Conservation (phyloP, 2,329 filamentous ascomycete species). For the Diplocarpon mali region DNA sequence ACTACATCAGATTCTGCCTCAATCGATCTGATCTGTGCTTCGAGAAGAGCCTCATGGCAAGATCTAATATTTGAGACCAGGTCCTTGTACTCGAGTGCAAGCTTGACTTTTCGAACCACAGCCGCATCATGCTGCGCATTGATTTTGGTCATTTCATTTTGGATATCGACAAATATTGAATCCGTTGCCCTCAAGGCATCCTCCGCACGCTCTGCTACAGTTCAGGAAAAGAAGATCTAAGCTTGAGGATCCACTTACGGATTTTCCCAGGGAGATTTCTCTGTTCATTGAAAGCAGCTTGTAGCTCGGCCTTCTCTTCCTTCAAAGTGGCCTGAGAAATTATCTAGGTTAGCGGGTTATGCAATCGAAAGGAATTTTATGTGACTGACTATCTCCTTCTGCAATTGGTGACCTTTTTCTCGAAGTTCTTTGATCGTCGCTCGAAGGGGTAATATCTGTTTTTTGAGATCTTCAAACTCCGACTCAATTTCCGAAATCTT, state of each 20-base stretch:
- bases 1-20: constrained; percentile 77
- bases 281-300: constrained; percentile 54
- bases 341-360: neutral
- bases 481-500: constrained; percentile 30
- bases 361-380: neutral
- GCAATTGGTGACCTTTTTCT: constrained; percentile 13
- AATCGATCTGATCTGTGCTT: constrained; percentile 58
- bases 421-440: constrained; percentile 29
- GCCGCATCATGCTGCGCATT: constrained; percentile 43
- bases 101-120: constrained; percentile 43
- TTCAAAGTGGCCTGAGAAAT: constrained; percentile 36
- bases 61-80: constrained; percentile 51
- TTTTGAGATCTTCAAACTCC: constrained; percentile 23
- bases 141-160: constrained; percentile 35
- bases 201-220: constrained; percentile 28
- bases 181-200: constrained; percentile 25
- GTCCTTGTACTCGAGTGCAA: constrained; percentile 42
- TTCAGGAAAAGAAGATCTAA: constrained; percentile 14
- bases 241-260: constrained; percentile 35
- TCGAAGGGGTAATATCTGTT: constrained; percentile 10
- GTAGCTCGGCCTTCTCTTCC: constrained; percentile 54
- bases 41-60: constrained; percentile 52
- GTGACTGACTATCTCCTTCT: constrained; percentile 32
- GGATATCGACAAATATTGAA: constrained; percentile 31
- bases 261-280: constrained; percentile 60